These are phyloP conservation scores for Sporothrix pseudoabietina DNA, from an alignment of 2,329 filamentous ascomycete species.

Conservation along the genomic window DNA sequence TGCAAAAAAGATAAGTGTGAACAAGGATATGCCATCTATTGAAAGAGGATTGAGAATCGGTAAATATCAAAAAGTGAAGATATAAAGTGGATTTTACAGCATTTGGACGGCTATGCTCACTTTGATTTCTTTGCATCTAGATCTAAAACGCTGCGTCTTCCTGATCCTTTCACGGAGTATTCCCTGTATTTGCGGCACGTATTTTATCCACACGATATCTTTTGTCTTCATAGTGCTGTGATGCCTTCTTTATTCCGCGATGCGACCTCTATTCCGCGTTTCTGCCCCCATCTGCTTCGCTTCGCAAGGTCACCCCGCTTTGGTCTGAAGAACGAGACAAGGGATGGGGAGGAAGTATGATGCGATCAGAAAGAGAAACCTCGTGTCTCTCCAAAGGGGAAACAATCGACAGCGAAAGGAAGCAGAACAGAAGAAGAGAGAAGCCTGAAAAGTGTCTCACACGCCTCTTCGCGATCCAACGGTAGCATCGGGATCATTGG, in stretches of 20 bases:
- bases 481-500: background rate
- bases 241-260: background rate
- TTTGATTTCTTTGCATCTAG: no score
- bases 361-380: background rate
- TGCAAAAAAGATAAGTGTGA: background rate
- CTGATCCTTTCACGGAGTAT: background rate
- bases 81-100: background rate
- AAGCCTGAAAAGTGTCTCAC: conserved; percentile 4
- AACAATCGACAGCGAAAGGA: background rate
- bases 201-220: background rate
- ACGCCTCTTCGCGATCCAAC: conserved; percentile 5
- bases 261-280: background rate
- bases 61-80: background rate
- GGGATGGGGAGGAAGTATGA: background rate
- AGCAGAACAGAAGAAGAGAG: background rate
- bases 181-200: background rate
- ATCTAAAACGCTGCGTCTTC: background rate
- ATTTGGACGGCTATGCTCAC: background rate
- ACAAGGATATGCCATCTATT: conserved; percentile 1
- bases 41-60: background rate
- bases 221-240: background rate
- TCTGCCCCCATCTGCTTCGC: background rate
- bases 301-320: background rate
- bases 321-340: background rate
- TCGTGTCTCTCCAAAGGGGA: background rate